Percentiles rank a stretch among this genome's conserved stretches.
Conservation (phyloP, 768 basidiomycete species). For the Exidia glandulosa region DNA sequence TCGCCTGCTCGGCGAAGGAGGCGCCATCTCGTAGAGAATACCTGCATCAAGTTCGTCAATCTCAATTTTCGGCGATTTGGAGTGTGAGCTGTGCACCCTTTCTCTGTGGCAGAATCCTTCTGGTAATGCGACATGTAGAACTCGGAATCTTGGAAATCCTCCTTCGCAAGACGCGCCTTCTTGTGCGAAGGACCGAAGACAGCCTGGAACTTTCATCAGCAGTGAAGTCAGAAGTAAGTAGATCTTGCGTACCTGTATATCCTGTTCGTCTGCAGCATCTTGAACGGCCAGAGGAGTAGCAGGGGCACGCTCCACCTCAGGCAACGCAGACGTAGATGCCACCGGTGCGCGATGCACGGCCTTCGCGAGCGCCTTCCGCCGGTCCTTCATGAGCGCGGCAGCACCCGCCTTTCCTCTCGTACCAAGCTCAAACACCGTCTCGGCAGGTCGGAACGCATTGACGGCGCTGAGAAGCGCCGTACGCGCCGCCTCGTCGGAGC, state of each 20-base stretch:
- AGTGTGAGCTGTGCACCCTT: slow-evolving; percentile 49
- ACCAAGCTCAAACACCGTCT: slow-evolving; percentile 88
- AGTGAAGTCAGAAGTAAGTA: background rate
- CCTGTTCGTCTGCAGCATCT: slow-evolving; percentile 46
- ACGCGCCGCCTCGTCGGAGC: slow-evolving; percentile 42
- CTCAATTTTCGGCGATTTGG: background rate
- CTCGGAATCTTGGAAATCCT: slow-evolving; percentile 61
- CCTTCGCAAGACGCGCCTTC: slow-evolving; percentile 28
- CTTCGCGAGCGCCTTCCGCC: slow-evolving; percentile 65
- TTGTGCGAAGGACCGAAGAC: slow-evolving; percentile 52
- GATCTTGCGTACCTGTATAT: slow-evolving; percentile 54
- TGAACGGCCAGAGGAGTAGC: slow-evolving; percentile 1
- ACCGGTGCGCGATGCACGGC: slow-evolving; percentile 37
- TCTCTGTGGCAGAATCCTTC: slow-evolving; percentile 76
- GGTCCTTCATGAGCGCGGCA: slow-evolving; percentile 75
- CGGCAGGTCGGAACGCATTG: slow-evolving; percentile 69
- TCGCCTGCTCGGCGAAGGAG: slow-evolving; percentile 78
- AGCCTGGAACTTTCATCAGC: slow-evolving; percentile 28
- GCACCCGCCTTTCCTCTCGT: slow-evolving; percentile 52
- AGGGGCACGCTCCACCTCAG: slow-evolving; percentile 20
- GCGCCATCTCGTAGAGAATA: slow-evolving; percentile 86
- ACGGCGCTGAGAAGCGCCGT: slow-evolving; percentile 63
- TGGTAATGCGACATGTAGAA: slow-evolving; percentile 92
- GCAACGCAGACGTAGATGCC: slow-evolving; percentile 7
- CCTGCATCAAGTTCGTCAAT: slow-evolving; percentile 25